These are phyloP conservation scores for Arthrobotrys conoides DNA, from an alignment of 2,329 filamentous ascomycete species.

Conservation along the genomic window DNA sequence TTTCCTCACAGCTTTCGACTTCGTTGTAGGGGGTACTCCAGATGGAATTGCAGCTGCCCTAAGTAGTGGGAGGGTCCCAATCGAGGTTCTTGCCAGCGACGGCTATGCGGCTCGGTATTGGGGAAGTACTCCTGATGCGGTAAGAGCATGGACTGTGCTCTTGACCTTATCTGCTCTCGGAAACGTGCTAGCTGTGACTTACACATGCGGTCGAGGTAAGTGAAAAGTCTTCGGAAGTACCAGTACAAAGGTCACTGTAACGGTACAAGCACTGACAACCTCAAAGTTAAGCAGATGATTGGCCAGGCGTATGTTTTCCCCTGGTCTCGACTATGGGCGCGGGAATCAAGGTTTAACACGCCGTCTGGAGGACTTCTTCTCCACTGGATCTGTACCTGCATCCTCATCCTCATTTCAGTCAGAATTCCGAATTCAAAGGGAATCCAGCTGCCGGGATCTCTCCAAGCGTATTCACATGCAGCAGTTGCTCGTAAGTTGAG, in stretches of 20 bases:
- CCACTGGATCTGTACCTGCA: slow-evolving; percentile 66
- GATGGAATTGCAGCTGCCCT: slow-evolving; percentile 1
- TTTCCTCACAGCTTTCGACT: slow-evolving; percentile 65
- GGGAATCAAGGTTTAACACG: slow-evolving; percentile 66
- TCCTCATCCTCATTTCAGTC: slow-evolving; percentile 63
- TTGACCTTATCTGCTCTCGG: slow-evolving; percentile 62
- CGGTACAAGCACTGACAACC: slow-evolving; percentile 22
- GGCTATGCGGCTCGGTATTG: slow-evolving; percentile 50
- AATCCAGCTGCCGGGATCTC: slow-evolving; percentile 35
- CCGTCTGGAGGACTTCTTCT: slow-evolving; percentile 66
- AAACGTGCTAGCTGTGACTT: slow-evolving; percentile 65
- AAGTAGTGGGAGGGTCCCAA: slow-evolving; percentile 9
- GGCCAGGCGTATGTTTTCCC: slow-evolving; percentile 66
- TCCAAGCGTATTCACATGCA: slow-evolving; percentile 50
- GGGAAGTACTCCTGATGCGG: slow-evolving; percentile 21
- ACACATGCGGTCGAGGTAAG: slow-evolving; percentile 52
- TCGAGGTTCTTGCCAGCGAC: slow-evolving; percentile 29
- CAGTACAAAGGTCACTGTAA: slow-evolving; percentile 12
- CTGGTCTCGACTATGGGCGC: slow-evolving; percentile 66
- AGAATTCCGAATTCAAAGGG: slow-evolving; percentile 39
- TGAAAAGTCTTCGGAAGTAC: slow-evolving; percentile 3
- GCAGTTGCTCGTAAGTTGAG: slow-evolving; percentile 45
- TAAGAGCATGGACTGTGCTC: slow-evolving; percentile 40
- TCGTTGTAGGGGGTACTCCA: slow-evolving; percentile 13
- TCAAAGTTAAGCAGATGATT: slow-evolving; percentile 66